Conservation (phyloP, 225 moss, liverwort and hornwort genomes). For the Ulota crispa region DNA sequence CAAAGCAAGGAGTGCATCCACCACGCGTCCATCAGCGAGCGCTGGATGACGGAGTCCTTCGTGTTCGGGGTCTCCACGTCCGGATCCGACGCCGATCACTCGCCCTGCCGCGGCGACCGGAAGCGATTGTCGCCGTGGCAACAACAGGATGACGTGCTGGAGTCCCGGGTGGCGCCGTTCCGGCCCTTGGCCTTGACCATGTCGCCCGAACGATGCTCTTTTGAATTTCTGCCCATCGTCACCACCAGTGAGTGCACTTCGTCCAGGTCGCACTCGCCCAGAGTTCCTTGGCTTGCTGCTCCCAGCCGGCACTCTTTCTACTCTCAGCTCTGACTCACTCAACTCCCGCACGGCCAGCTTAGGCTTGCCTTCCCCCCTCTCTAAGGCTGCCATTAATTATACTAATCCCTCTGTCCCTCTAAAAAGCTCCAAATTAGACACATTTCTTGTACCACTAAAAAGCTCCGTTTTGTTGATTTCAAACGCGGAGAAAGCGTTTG, state of each 20-base stretch:
- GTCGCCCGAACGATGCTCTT: constrained; percentile 64
- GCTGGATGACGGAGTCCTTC: constrained; percentile 64
- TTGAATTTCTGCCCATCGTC: constrained; percentile 59
- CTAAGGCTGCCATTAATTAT: no score
- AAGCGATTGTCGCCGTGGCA: no score
- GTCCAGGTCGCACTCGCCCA: constrained; percentile 23
- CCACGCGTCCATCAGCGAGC: constrained; percentile 44
- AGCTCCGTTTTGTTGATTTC: no score
- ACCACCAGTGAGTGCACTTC: constrained; percentile 32
- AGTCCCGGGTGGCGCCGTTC: constrained; percentile 42
- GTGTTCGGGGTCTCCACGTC: constrained; percentile 42
- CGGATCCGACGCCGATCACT: not conserved
- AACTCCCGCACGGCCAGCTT: no score
- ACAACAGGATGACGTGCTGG: constrained; percentile 33
- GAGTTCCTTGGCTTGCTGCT: not conserved
- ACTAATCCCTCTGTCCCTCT: no score
- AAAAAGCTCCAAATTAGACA: no score
- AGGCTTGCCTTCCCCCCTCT: not conserved
- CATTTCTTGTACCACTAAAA: no score
- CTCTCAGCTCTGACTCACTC: constrained; percentile 38
- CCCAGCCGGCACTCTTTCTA: constrained; percentile 20
- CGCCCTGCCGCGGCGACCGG: not conserved
- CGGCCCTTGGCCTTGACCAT: constrained; percentile 54
- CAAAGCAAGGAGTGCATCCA: constrained; percentile 34
- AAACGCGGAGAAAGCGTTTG: no score